Percentiles rank a stretch among this genome's conserved stretches.
phyloP scores from a whole-genome alignment of 768 basidiomycete species.

The Suillus variegatus region DNA sequence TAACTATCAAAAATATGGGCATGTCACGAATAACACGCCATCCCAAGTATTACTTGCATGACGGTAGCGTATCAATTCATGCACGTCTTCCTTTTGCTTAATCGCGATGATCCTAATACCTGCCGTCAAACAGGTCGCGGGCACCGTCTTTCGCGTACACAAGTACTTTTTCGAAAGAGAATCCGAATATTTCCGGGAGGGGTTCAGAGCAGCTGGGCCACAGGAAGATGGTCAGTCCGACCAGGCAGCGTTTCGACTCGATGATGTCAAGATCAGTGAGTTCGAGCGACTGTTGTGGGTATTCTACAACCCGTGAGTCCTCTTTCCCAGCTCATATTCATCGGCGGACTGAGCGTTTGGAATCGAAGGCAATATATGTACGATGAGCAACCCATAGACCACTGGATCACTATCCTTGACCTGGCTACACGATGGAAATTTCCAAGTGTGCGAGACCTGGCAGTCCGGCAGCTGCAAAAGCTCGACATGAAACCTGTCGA shows the following conservation, averaged over 20 bases:
- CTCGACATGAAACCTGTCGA: slow-evolving; percentile 48
- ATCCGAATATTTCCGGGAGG: slow-evolving; percentile 30
- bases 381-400: slow-evolving; percentile 48
- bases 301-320: slow-evolving; percentile 54
- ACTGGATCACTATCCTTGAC: slow-evolving; percentile 56
- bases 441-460: slow-evolving; percentile 47
- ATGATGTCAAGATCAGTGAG: slow-evolving; percentile 34
- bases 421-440: slow-evolving; percentile 62
- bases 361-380: slow-evolving; percentile 51
- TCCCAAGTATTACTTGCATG: background rate
- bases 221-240: slow-evolving; percentile 3
- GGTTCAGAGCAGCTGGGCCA: slow-evolving; percentile 17
- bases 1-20: background rate
- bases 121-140: slow-evolving; percentile 33
- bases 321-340: too few species aligned
- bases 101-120: background rate
- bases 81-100: background rate
- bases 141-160: slow-evolving; percentile 36
- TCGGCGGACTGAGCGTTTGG: background rate
- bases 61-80: background rate
- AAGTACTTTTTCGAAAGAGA: slow-evolving; percentile 39
- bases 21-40: background rate
- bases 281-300: slow-evolving; percentile 55
- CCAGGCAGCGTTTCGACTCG: slow-evolving; percentile 11
- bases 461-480: slow-evolving; percentile 57